Conservation (phyloP, 1,284 basidiomycete genomes). For the Sphagnurus paluster region DNA sequence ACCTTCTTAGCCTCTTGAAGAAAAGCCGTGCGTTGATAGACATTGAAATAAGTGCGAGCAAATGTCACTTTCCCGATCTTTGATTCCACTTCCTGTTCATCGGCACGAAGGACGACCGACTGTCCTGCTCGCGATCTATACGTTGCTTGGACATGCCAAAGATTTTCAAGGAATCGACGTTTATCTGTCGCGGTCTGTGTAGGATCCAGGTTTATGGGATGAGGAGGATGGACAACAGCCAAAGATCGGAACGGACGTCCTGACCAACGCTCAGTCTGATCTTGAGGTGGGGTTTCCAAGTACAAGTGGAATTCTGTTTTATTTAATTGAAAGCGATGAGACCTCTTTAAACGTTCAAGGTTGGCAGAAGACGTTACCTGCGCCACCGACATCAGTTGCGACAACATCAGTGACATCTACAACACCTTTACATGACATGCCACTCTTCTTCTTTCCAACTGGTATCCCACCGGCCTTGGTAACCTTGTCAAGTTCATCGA, state of each 20-base stretch:
- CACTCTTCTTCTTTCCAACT: conserved; percentile 70
- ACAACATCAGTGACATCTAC: conserved; percentile 85
- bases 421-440: conserved; percentile 85
- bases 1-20: conserved; percentile 78
- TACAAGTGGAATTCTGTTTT: conserved; percentile 87
- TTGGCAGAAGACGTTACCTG: conserved; percentile 52
- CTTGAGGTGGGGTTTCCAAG: conserved; percentile 77
- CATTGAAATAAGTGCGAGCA: conserved; percentile 83
- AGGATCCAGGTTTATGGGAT: conserved; percentile 63
- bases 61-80: conserved; percentile 58
- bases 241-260: conserved; percentile 79
- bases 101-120: conserved; percentile 66
- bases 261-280: conserved; percentile 81
- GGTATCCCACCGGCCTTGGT: conserved; percentile 63
- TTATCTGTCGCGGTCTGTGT: conserved; percentile 66
- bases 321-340: too few relatives aligned
- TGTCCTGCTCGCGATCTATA: conserved; percentile 69
- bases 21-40: conserved; percentile 80
- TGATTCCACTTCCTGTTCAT: conserved; percentile 73
- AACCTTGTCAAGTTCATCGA: conserved; percentile 83
- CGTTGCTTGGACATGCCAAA: conserved; percentile 83
- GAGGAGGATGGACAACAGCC: conserved; percentile 71
- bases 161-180: conserved; percentile 80
- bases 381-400: conserved; percentile 81
- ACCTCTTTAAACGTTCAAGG: too few relatives aligned